A percentile compares a stretch with the other conserved stretches of the same genome.
phyloP scores from a whole-genome alignment of 2,329 filamentous ascomycete genomes.

The Ascochyta fabae region DNA sequence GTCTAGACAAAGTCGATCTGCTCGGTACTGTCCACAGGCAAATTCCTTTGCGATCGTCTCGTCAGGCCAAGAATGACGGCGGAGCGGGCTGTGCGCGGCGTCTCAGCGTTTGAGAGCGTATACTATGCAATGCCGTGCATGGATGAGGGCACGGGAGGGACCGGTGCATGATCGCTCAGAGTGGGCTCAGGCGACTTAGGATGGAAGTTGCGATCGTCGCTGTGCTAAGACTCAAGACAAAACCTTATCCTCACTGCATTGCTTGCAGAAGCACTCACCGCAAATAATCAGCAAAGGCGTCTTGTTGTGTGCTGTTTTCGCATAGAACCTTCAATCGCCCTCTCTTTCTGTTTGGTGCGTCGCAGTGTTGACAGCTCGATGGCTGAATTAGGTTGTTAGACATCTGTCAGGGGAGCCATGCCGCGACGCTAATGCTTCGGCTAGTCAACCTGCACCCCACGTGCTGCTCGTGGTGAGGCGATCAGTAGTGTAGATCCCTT shows the following conservation, averaged over 20 bases:
- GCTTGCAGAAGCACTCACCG: neutral
- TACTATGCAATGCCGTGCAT: conserved; percentile 4
- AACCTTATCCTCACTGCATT: neutral
- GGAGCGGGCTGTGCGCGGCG: neutral
- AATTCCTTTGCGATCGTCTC: no score
- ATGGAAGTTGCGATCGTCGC: neutral
- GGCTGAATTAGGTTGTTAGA: neutral
- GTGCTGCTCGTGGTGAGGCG: neutral
- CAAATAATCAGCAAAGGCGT: no score
- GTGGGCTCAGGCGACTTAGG: neutral
- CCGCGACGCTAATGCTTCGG: neutral
- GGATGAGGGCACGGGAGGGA: neutral
- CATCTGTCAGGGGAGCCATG: neutral
- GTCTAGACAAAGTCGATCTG: no score
- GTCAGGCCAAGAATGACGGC: neutral
- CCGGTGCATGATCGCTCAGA: neutral
- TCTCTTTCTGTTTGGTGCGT: no score
- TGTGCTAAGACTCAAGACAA: neutral
- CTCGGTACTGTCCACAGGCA: neutral
- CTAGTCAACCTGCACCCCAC: neutral
- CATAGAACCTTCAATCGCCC: no score
- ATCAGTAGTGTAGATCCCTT: neutral
- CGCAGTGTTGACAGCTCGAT: no score
- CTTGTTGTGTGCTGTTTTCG: no score
- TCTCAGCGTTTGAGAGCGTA: neutral